Conservation (phyloP, 139 green algal genomes). For the Chlamydomonas incerta region DNA sequence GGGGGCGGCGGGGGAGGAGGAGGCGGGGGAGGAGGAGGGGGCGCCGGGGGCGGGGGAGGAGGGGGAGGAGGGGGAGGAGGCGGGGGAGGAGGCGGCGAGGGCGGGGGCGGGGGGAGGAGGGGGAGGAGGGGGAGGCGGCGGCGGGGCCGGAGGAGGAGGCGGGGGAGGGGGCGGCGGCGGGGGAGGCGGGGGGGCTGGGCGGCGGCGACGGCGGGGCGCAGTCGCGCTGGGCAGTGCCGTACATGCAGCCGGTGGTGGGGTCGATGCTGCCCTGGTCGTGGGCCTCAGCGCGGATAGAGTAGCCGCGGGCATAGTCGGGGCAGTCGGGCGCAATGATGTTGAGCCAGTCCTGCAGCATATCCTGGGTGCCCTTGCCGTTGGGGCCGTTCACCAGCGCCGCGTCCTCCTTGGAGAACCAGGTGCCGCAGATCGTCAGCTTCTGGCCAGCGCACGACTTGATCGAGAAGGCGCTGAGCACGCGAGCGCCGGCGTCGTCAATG, state of each 20-base stretch:
- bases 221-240: neutral
- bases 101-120: too few relatives aligned
- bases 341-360: neutral
- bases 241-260: neutral
- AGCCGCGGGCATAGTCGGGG: neutral
- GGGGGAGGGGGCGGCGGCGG: too few relatives aligned
- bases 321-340: neutral
- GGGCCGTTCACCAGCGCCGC: too few relatives aligned
- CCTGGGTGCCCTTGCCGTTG: neutral
- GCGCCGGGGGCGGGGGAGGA: too few relatives aligned
- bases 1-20: too few relatives aligned
- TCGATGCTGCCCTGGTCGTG: neutral
- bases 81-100: too few relatives aligned
- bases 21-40: too few relatives aligned
- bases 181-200: too few relatives aligned
- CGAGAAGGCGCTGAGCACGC: neutral
- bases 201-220: neutral
- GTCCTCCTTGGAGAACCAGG: neutral
- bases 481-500: neutral
- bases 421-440: neutral
- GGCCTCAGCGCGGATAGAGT: neutral
- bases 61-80: too few relatives aligned
- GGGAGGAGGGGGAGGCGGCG: too few relatives aligned
- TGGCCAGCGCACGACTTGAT: neutral
- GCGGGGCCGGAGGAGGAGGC: too few relatives aligned